A percentile compares a stretch with the other conserved stretches of the same genome.
Evolutionary conservation across 2,329 filamentous ascomycete genomes (phyloP).

Genomic region (Ceratocystiopsis sp.): DNA sequence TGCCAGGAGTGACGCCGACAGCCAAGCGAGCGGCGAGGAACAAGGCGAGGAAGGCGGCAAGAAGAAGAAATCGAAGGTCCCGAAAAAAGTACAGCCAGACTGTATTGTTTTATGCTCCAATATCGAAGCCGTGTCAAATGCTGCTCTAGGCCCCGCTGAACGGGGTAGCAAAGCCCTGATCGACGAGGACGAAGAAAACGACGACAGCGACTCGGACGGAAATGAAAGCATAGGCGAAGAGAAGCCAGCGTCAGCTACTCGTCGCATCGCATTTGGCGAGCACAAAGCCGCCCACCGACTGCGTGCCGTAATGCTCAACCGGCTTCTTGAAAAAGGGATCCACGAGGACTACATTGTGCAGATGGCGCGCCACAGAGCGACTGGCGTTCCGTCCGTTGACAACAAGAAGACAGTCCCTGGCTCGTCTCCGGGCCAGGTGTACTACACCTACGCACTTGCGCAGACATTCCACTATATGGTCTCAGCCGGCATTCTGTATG

Average conservation of each 20-base stretch:
- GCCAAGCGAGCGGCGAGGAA: background rate
- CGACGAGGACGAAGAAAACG: background rate
- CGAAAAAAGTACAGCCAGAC: background rate
- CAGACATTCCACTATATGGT: constrained; percentile 1
- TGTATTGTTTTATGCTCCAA: background rate
- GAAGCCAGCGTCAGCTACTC: background rate
- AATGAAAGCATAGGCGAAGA: background rate
- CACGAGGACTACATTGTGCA: background rate
- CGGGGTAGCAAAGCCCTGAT: background rate
- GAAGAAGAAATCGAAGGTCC: background rate
- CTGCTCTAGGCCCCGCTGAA: too few species aligned
- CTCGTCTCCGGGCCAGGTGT: background rate
- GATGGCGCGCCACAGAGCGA: background rate
- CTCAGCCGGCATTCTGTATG: background rate
- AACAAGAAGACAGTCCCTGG: background rate
- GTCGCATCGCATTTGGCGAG: background rate
- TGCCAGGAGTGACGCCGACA: too few species aligned
- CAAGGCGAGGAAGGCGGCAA: background rate
- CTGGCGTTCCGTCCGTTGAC: background rate
- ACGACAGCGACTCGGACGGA: background rate
- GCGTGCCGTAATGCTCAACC: background rate
- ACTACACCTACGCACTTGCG: background rate
- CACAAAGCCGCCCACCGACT: background rate
- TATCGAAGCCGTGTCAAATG: background rate
- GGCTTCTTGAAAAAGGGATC: background rate